Evolutionary conservation across 805 yeast species (phyloP).

Genomic region (Starmerella ratchasimensis): DNA sequence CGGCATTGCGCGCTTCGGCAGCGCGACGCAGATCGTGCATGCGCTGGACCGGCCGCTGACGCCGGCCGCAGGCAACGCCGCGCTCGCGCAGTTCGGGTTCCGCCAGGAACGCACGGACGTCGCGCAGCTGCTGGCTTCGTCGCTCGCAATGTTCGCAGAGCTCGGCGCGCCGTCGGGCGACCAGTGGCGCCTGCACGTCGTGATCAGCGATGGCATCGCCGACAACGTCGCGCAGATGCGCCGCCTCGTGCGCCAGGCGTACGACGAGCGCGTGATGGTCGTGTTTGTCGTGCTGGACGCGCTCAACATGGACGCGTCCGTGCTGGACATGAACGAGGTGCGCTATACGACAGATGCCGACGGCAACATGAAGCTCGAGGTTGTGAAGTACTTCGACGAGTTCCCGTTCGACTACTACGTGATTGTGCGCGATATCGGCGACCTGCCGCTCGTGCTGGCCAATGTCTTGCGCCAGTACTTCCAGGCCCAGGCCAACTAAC

Average conservation of each 20-base stretch:
- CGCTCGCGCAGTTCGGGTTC: conserved; percentile 82
- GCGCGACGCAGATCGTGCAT: conserved; percentile 68
- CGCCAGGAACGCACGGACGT: conserved; percentile 80
- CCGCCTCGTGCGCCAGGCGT: conserved; percentile 75
- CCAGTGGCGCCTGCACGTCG: conserved; percentile 85
- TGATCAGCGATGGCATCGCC: conserved; percentile 92
- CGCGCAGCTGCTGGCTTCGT: conserved; percentile 51
- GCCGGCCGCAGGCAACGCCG: conserved; percentile 66
- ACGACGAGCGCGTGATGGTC: conserved; percentile 84
- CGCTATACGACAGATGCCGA: conserved; percentile 48
- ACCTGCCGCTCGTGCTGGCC: conserved; percentile 83
- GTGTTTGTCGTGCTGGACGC: conserved; percentile 93
- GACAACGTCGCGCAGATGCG: conserved; percentile 81
- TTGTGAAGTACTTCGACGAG: conserved; percentile 72
- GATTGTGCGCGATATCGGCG: conserved; percentile 76
- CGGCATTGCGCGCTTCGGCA: conserved; percentile 84
- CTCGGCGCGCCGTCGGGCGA: conserved; percentile 33
- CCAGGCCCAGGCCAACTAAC: conserved; percentile 23
- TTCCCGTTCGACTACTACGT: conserved; percentile 97
- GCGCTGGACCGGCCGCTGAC: conserved; percentile 78
- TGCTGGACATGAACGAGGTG: conserved; percentile 90
- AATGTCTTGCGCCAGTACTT: conserved; percentile 85
- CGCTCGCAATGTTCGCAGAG: conserved; percentile 59
- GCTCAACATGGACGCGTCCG: conserved; percentile 51
- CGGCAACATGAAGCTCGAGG: conserved; percentile 62